These are phyloP conservation scores for Avena atlantica DNA, from an alignment of 176 grass and related monocot species.

Conservation along the genomic window DNA sequence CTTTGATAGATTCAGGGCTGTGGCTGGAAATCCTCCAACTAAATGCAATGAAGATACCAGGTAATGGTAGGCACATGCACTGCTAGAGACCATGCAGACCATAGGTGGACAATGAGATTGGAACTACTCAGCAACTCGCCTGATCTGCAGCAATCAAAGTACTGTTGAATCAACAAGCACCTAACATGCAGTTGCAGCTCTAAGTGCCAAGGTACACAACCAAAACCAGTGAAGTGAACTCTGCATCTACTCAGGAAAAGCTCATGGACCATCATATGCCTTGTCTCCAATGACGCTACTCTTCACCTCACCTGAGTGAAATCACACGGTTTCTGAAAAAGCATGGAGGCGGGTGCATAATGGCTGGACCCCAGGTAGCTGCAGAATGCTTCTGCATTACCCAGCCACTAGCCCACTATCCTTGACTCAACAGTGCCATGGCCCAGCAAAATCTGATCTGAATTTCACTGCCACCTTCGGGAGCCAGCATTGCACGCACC, in stretches of 20 bases:
- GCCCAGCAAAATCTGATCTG: slow-evolving; percentile 26
- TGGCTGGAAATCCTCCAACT: background rate
- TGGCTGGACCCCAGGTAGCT: slow-evolving; percentile 6
- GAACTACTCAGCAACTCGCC: background rate
- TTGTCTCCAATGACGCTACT: slow-evolving; percentile 4
- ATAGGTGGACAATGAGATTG: background rate
- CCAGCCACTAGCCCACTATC: slow-evolving; percentile 4
- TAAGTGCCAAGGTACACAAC: slow-evolving; percentile 20
- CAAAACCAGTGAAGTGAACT: slow-evolving; percentile 21
- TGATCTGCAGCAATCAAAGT: slow-evolving; percentile 29
- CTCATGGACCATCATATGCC: background rate
- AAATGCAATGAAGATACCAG: background rate
- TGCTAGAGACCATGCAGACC: slow-evolving; percentile 33
- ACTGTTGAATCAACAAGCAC: slow-evolving; percentile 15
- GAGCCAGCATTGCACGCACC: slow-evolving; percentile 17
- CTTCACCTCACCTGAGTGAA: background rate
- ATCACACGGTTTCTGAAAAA: background rate
- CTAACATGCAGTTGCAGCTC: slow-evolving; percentile 34
- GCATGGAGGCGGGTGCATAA: background rate
- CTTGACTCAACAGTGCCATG: slow-evolving; percentile 18
- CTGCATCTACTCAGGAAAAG: background rate
- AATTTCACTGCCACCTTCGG: slow-evolving; percentile 40
- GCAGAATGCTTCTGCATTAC: slow-evolving; percentile 17
- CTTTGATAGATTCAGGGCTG: background rate
- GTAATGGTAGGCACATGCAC: slow-evolving; percentile 16